Evolutionary conservation across 2,329 filamentous ascomycete species (phyloP), one percentile per base, ranked within the genome.

Genomic region (Diplodia mutila): DNA sequence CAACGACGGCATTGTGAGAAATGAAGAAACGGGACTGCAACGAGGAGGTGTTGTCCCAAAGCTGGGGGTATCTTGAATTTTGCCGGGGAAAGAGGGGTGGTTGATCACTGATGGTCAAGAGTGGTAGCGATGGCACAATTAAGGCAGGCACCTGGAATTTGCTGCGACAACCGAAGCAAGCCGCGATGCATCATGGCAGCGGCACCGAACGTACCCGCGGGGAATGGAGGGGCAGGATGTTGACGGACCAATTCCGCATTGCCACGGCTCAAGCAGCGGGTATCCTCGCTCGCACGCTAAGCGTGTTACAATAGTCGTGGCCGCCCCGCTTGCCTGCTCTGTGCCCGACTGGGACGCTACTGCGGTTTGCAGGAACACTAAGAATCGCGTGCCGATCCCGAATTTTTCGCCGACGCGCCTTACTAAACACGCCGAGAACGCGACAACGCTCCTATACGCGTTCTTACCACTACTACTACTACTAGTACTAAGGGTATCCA

Each of bases 1-100:
- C 32, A 78, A 71, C 12, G 77, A 69, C 69, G 78, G 65, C 78
- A 79, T 79, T 69, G 68, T 49, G 65, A 54, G 9, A 11, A 37
- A 27, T 4, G 52, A 29, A 59, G 57, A 48, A 61, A 34, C 14
- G 39, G 23, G 29, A 21, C 21, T 65, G 65, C 42, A 63, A 52
- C 11, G n/a, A 32, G 18, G 37, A 49, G 16, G n/a, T 59, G 34
- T 3, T 34, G n/a, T 7, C 4, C 16, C 4, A 32, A 37, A 14
- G 53, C n/a, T 46, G 54, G 21, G 42, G 42, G 42, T 46, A 42
- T 7, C 21, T 42, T 32, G 29, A 4, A 6, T 32, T 32, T n/a
- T 39, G 8, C 27, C 11, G 37, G 25, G 14, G 32, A 25, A 27
- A 21, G 32, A 53, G 29, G 32, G 21, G 42, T n/a, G 9, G 12